phyloP scores from a whole-genome alignment of 106 monocot species.

The Apostasia shenzhenica region DNA sequence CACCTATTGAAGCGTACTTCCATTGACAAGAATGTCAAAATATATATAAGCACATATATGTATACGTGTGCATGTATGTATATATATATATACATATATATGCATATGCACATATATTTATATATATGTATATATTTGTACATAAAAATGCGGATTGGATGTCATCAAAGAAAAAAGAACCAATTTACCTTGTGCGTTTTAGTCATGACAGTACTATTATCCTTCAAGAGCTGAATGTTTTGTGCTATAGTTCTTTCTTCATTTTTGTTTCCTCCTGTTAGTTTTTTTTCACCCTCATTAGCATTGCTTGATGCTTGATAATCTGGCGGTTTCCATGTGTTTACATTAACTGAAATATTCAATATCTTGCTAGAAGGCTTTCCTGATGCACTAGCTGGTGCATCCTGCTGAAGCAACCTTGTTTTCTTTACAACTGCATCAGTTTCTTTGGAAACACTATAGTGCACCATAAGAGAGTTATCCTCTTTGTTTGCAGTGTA shows the following conservation, averaged over 20 bases:
- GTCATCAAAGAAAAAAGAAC: neutral
- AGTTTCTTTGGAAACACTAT: conserved; percentile 38
- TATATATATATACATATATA: neutral
- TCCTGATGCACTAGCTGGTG: conserved; percentile 15
- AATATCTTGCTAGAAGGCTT: conserved; percentile 55
- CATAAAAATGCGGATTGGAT: neutral
- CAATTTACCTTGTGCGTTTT: conserved; percentile 35
- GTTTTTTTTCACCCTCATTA: conserved; percentile 19
- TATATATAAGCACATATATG: too few relatives aligned
- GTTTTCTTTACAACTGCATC: conserved; percentile 31
- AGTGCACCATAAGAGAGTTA: conserved; percentile 29
- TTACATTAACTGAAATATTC: conserved; percentile 83
- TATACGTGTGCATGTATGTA: neutral
- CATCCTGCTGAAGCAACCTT: conserved; percentile 26
- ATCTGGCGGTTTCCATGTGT: conserved; percentile 49
- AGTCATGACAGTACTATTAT: conserved; percentile 14
- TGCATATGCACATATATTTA: neutral
- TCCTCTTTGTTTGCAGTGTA: conserved; percentile 27
- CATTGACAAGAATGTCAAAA: too few relatives aligned
- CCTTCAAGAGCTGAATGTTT: conserved; percentile 18
- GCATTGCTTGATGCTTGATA: neutral
- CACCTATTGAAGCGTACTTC: too few relatives aligned
- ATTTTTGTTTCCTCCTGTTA: conserved; percentile 7
- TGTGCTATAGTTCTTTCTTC: conserved; percentile 19
- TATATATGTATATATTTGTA: neutral